phyloP scores from a whole-genome alignment of 352 stramenopile species.

The Pythium monospermum region DNA sequence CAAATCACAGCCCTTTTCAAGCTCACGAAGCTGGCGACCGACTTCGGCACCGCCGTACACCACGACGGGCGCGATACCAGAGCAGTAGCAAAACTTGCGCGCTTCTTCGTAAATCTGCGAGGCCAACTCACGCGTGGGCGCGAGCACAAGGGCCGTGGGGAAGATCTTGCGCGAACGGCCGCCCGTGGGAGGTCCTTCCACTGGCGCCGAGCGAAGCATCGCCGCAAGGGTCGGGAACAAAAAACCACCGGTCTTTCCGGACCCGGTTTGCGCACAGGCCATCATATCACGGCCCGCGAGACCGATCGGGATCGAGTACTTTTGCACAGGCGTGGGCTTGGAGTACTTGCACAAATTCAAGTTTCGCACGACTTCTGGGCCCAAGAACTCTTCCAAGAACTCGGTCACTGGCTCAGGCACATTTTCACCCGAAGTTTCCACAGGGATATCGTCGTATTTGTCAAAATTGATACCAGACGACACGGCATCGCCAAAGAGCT shows the following conservation, averaged over 20 bases:
- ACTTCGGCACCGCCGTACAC: conserved; percentile 94
- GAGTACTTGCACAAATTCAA: conserved; percentile 92
- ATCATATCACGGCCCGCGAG: conserved; percentile 96
- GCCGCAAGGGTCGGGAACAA: conserved; percentile 96
- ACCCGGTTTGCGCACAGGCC: conserved; percentile 98
- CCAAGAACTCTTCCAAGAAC: conserved; percentile 88
- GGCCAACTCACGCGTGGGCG: conserved; percentile 93
- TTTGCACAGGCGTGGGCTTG: conserved; percentile 98
- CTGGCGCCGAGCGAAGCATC: conserved; percentile 88
- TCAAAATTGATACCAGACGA: conserved; percentile 99
- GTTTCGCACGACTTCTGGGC: conserved; percentile 91
- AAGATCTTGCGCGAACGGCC: conserved; percentile 84
- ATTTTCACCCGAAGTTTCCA: conserved; percentile 94
- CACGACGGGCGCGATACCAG: conserved; percentile 91
- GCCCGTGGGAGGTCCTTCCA: conserved; percentile 34
- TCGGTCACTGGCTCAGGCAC: conserved; percentile 89
- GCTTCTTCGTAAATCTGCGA: conserved; percentile 96
- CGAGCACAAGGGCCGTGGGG: conserved; percentile 90
- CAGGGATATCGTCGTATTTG: conserved; percentile 98
- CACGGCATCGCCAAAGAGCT: conserved; percentile 91
- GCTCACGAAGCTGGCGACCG: conserved; percentile 77
- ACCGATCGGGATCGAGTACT: conserved; percentile 98
- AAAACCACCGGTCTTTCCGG: conserved; percentile 96
- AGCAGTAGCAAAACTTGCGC: conserved; percentile 96
- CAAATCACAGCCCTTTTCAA: conserved; percentile 94